phyloP scores from a whole-genome alignment of 495 filamentous ascomycete genomes.

The Talaromyces liani region DNA sequence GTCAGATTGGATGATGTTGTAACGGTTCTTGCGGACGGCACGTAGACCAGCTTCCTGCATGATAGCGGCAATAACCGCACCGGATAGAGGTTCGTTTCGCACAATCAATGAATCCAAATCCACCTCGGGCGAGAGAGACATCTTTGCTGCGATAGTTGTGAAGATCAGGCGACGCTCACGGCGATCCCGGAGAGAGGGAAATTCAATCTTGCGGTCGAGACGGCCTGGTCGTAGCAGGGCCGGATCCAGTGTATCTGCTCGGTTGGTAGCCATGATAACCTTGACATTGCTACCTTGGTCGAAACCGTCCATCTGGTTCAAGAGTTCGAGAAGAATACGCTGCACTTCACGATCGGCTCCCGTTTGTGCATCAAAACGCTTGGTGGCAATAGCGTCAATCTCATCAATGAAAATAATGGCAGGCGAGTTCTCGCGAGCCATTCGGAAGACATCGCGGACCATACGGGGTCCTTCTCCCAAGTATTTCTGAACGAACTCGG shows the following conservation, averaged over 20 bases:
- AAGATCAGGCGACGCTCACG: slow-evolving; percentile 95
- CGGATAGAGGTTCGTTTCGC: slow-evolving; percentile 89
- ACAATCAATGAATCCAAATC: slow-evolving; percentile 94
- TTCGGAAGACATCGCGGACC: slow-evolving; percentile 98
- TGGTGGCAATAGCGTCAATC: slow-evolving; percentile 97
- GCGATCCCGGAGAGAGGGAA: slow-evolving; percentile 82
- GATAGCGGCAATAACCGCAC: slow-evolving; percentile 94
- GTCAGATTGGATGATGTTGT: slow-evolving; percentile 96
- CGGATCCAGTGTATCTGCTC: slow-evolving; percentile 93
- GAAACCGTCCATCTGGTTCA: slow-evolving; percentile 99
- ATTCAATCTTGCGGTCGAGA: slow-evolving; percentile 97
- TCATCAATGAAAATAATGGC: slow-evolving; percentile 99
- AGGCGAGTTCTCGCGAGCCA: slow-evolving; percentile 96
- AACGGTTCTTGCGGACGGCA: slow-evolving; percentile 94
- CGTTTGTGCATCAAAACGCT: slow-evolving; percentile 97
- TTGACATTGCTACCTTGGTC: slow-evolving; percentile 98
- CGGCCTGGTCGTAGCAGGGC: slow-evolving; percentile 90
- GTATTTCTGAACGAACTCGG: slow-evolving; percentile 98
- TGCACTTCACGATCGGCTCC: slow-evolving; percentile 97
- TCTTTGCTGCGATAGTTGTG: slow-evolving; percentile 89
- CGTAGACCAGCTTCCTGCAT: slow-evolving; percentile 98
- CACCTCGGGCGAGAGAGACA: slow-evolving; percentile 93
- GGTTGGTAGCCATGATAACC: slow-evolving; percentile 99
- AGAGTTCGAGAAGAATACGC: slow-evolving; percentile 90
- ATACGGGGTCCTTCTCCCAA: slow-evolving; percentile 95